Conservation (phyloP, 768 basidiomycete genomes). For the Phlebiopsis gigantea region DNA sequence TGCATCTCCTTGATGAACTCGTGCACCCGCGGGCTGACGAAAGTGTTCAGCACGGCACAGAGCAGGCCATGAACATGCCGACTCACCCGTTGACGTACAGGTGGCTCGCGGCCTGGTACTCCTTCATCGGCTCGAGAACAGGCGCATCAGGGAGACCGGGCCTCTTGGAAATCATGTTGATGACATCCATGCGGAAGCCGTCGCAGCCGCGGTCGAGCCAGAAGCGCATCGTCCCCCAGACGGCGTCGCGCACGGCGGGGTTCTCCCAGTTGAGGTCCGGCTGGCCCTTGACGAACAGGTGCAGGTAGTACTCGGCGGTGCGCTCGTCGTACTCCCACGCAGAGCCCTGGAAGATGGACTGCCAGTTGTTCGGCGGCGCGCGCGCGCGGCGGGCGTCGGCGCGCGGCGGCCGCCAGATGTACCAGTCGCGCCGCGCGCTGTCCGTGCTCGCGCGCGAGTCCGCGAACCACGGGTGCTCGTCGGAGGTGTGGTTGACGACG, state of each 20-base stretch:
- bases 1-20: slow-evolving; percentile 68
- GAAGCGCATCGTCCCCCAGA: slow-evolving; percentile 59
- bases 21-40: slow-evolving; percentile 54
- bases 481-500: slow-evolving; percentile 70
- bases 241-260: slow-evolving; percentile 48
- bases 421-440: slow-evolving; percentile 69
- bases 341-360: slow-evolving; percentile 60
- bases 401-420: slow-evolving; percentile 64
- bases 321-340: slow-evolving; percentile 66
- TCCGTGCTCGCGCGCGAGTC: slow-evolving; percentile 47
- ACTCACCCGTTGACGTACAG: slow-evolving; percentile 57
- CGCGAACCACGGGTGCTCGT: slow-evolving; percentile 73
- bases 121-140: slow-evolving; percentile 42
- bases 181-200: slow-evolving; percentile 73
- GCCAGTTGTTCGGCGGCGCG: slow-evolving; percentile 72
- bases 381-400: slow-evolving; percentile 47
- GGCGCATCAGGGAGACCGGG: slow-evolving; percentile 63
- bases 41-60: neutral
- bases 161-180: slow-evolving; percentile 62
- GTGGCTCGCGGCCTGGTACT: slow-evolving; percentile 49
- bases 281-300: slow-evolving; percentile 60
- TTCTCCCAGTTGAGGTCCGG: slow-evolving; percentile 81
- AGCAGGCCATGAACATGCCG: neutral
- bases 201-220: slow-evolving; percentile 75
- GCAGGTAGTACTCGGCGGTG: slow-evolving; percentile 69